Base-by-base conservation (phyloP, 371 early-diverging fungal species). In the Nematocida ironsii region DNA sequence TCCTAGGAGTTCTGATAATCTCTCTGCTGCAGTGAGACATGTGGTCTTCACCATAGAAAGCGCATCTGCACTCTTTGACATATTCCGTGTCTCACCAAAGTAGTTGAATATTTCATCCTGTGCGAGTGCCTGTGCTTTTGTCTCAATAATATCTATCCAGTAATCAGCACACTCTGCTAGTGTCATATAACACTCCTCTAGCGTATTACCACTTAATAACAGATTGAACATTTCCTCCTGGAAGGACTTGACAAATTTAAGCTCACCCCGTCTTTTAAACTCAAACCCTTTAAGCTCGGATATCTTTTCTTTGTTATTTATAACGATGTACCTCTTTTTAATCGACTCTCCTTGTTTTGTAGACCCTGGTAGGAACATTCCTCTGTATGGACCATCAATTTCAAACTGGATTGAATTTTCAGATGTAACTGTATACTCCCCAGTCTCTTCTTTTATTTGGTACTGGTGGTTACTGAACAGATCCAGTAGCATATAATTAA, bases 201-300 rank as follows among this genome's bases (percentile, higher is more conserved):
- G 88, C 0, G 91, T 92, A 0, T 73, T 80, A 3, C 99, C 99
- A 72, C 92, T 89, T 73, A 94, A 87, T 84, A 96, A 96, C 39
- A 92, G 90, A 70, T 90, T 90, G 90, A 98, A 97, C 60, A 98
- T 90, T 71, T 93, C 92, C 48, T 92, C 90, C 88, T 99, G 99
- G 88, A 98, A 96, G 84, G 93, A 91, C 87, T 97, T 98, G 89
- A 97, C 93, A 58, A 99, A 89, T 84, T 96, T 95, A 48, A 99
- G 90, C 89, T 99, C 98, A 84, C 98, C 98, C 73, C 98, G 91
- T 60, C 98, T 92, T 86, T 98, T 97, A 72, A 97, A 91, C 88
- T 98, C 98, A 86, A 98, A 98, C n/a, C 98, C 98, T 86, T 99
- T 99, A 61, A 97, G 88, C 89, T 98, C 98, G 0, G 95, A 95